Base-by-base conservation (phyloP, 208 protist genomes). In the Wallacemonas rigidus region DNA sequence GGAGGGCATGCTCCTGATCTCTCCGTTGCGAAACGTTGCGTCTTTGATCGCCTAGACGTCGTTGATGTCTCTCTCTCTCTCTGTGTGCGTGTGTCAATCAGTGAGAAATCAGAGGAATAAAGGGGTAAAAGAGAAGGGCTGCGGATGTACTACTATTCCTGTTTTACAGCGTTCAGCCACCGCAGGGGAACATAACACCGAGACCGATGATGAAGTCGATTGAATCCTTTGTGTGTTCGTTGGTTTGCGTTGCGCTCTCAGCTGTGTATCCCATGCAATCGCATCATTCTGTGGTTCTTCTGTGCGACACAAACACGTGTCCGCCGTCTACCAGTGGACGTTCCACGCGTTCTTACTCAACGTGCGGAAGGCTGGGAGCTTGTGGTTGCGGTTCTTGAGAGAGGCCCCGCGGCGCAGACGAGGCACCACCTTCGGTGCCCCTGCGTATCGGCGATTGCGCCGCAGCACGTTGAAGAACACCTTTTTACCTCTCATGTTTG, bases 291-390 rank as follows among this genome's bases (percentile, higher is more conserved):
- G 45, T 68, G 36, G 51, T 38, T 41, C 41, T 56, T 26, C 48
- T 58, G 43, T 17, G 36, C 26, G 26, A 26, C 26, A 26, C 26
- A 26, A 26, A 0, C 26, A 26, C 26, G 26, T 26, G 26, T 26
- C 26, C 26, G 26, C 26, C 26, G 26, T 26, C 51, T 78, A 95
- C 91, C 91, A 95, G 2, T 82, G 88, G n/a, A 95, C 90, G 71
- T 95, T 95, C 91, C 91, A 95, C 38, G 88, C 79, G 65, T 91
- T 85, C 69, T 83, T 89, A 74, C 86, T 86, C 56, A 94, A 83
- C 0, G 84, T 85, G 51, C 80, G 74, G 71, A 94, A 95, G 15
- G 75, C 72, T 15, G 84, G 82, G 17, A 82, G 72, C 38, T 39
- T 41, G 12, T 75, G 36, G 17, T 17, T 74, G 14, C 61, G 70